These are phyloP conservation scores for Nemania serpens DNA, from an alignment of 2,329 filamentous ascomycete genomes.

Conservation along the genomic window DNA sequence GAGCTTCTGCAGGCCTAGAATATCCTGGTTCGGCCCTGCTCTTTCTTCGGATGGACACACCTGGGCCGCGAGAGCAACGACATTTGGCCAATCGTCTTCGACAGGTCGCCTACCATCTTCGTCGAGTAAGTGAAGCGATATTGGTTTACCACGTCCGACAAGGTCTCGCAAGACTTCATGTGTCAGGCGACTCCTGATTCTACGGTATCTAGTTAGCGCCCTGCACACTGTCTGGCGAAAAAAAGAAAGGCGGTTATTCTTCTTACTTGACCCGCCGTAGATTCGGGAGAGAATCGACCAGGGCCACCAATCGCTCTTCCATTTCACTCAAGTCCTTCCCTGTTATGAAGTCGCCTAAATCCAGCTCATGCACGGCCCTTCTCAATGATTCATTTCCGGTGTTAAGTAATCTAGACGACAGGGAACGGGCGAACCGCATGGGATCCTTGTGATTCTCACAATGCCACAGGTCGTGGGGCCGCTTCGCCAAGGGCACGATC, in stretches of 20 bases:
- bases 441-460: background rate
- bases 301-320: conserved; percentile 6
- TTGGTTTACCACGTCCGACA: background rate
- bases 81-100: conserved; percentile 1
- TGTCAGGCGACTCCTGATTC: background rate
- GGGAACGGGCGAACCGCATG: background rate
- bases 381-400: conserved; percentile 2
- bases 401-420: conserved; percentile 4
- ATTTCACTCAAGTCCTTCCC: background rate
- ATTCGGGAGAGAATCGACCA: conserved; percentile 17
- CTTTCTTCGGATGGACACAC: background rate
- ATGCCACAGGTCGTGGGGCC: background rate
- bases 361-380: conserved; percentile 14
- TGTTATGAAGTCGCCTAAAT: conserved; percentile 1
- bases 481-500: background rate
- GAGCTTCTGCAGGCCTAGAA: conserved; percentile 12
- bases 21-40: background rate
- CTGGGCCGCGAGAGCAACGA: background rate
- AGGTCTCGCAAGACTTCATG: background rate
- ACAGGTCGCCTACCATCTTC: conserved; percentile 9
- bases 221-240: background rate
- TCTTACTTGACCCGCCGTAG: conserved; percentile 15
- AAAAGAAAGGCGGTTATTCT: too few relatives aligned
- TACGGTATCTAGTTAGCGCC: background rate
- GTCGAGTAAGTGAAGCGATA: conserved; percentile 11